A percentile compares a stretch with the other conserved stretches of the same genome.
These are phyloP conservation scores for Kodamaea leandrae DNA, from an alignment of 805 yeast genomes.

Conservation along the genomic window DNA sequence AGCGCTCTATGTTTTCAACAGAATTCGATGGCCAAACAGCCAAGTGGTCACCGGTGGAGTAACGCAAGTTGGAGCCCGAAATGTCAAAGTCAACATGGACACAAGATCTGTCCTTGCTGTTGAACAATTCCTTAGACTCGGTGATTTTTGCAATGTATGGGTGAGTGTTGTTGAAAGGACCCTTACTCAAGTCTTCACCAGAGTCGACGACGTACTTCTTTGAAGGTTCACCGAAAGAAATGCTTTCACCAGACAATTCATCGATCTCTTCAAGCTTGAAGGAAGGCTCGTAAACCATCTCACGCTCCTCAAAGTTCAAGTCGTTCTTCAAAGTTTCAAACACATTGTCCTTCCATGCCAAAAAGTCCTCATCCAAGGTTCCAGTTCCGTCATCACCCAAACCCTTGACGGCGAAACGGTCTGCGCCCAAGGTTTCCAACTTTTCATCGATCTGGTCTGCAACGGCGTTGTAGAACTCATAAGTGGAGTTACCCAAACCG, in stretches of 20 bases:
- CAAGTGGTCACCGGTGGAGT: slow-evolving; percentile 93
- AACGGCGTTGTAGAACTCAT: slow-evolving; percentile 85
- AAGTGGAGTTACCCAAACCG: slow-evolving; percentile 93
- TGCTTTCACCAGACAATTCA: slow-evolving; percentile 18
- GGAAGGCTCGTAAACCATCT: slow-evolving; percentile 73
- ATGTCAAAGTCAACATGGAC: slow-evolving; percentile 88
- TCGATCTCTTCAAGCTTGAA: slow-evolving; percentile 41
- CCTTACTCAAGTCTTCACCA: slow-evolving; percentile 35
- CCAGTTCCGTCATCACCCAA: slow-evolving; percentile 96
- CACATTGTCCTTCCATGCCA: slow-evolving; percentile 85
- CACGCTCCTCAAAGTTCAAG: slow-evolving; percentile 74
- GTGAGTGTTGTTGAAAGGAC: slow-evolving; percentile 78
- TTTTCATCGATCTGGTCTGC: slow-evolving; percentile 59
- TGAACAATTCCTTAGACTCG: slow-evolving; percentile 67
- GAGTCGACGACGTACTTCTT: slow-evolving; percentile 35
- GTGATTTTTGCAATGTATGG: slow-evolving; percentile 77
- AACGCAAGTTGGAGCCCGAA: slow-evolving; percentile 68
- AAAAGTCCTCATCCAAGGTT: slow-evolving; percentile 90
- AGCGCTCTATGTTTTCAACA: slow-evolving; percentile 65
- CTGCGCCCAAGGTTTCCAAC: slow-evolving; percentile 65
- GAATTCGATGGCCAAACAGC: slow-evolving; percentile 95
- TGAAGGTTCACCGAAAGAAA: slow-evolving; percentile 78
- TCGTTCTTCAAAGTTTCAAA: slow-evolving; percentile 63
- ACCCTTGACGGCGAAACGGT: slow-evolving; percentile 72
- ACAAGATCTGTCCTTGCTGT: slow-evolving; percentile 65